Evolutionary conservation across 2,329 filamentous ascomycete genomes (phyloP), one percentile per base, ranked within the genome.

Genomic region (Colletotrichum lupini): DNA sequence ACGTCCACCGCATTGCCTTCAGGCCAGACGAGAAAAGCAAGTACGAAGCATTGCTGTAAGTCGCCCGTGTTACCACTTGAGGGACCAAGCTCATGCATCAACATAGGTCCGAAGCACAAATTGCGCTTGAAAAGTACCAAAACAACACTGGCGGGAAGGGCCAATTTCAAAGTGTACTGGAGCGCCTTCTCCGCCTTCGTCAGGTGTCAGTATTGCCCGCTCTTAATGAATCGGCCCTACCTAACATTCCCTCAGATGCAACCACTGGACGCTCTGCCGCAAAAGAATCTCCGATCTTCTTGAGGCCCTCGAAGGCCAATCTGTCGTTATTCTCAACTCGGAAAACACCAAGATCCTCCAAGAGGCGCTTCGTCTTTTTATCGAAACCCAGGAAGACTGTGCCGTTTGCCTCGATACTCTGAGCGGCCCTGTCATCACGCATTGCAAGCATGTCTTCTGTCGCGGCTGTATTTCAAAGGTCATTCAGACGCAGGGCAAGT

Each of bases 261-360:
- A 96, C 76, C 95, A 97, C 80, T 97, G 94, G 94, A 92, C 92
- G 9, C 88, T 98, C 12, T 94, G 94, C 78, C 92, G 92, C 62
- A 87, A 93, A 37, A 91, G 94, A 14, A 87, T 97, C n/a, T 88
- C 89, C 11, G 90, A 91, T n/a, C 87, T 97, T 26, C 86, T 96
- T 79, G 85, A 89, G 24, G 85, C 94, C 2, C 86, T 97, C 2
- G 92, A 94, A 56, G 87, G 89, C 19, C 86, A 93, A 76, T 89
- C 91, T 60, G 86, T 92, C 1, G 92, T 97, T 0, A 87, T 89
- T 0, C 86, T 97, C 28, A 96, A 90, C 2, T 87, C 90, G 0
- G 92, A 95, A 80, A 97, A 96, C 78, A 85, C 89, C 26, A 87
- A 87, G 24, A 90, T 94, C 12, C 85, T 97, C 19, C 94, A 95